Base-by-base conservation (phyloP, 495 filamentous ascomycete species). In the Cladorrhinum samala region DNA sequence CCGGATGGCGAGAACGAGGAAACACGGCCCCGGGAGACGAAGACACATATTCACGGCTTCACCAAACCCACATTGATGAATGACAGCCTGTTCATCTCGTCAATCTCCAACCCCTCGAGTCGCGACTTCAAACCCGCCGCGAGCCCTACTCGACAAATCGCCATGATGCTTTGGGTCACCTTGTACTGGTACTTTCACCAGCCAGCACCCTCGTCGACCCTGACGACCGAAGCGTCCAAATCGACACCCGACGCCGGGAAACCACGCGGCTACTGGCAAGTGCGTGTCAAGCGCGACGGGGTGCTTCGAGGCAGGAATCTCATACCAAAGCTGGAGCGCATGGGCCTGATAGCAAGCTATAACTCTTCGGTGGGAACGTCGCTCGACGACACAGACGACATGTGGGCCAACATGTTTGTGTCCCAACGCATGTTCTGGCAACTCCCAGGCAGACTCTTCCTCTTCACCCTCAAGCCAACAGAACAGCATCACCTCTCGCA, bases 121-220 rank as follows among this genome's bases (percentile, higher is more conserved):
- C 80, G 65, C 59, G 88, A 95, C 43, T 94, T 85, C 76, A 88
- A 88, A 58, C 83, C 89, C 0, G 77, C 82, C 9, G 80, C 69
- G 21, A 94, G 89, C 43, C 89, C 87, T 0, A 91, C 89, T 0
- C 75, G 91, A 27, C 87, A 91, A 69, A 85, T 95, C 52, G 91
- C 91, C 52, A 87, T 95, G 88, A 92, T 96, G 88, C 80, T 97
- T 6, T 98, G 92, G 90, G 82, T 88, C 23, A 91, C 88, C 1
- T 71, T 97, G 27, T 94, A 86, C 69, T 97, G 94, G 94, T 98
- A 97, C 71, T 98, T 97, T 65, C 91, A 96, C 64, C 85, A 89
- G 57, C 77, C 79, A 1, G 71, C 76, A 30, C 85, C 86, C 1
- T 42, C 62, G 1, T 66, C 75, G 0, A 78, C 76, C 38, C 50